phyloP scores from a whole-genome alignment of 768 basidiomycete genomes.

The Pisolithus marmoratus region DNA sequence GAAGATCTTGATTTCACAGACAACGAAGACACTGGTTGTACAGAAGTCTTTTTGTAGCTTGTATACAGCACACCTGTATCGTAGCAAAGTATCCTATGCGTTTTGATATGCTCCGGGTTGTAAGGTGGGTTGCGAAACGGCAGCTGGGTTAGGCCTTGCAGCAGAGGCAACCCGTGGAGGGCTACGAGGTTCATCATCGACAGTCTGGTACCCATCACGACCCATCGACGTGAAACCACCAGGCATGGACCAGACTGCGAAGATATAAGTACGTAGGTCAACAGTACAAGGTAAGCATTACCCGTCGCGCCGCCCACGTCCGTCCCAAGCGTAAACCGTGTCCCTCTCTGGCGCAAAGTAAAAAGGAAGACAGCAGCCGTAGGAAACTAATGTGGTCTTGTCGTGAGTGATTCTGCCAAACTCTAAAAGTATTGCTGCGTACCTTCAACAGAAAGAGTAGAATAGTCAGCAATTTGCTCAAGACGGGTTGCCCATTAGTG shows the following conservation, averaged over 20 bases:
- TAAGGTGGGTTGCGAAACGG: slow-evolving; percentile 12
- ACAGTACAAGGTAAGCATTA: slow-evolving; percentile 14
- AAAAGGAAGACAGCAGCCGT: slow-evolving; percentile 47
- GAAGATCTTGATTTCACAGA: slow-evolving; percentile 18
- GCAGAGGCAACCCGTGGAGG: slow-evolving; percentile 10
- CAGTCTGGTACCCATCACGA: slow-evolving; percentile 57
- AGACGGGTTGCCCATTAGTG: slow-evolving; percentile 46
- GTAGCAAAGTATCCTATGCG: slow-evolving; percentile 5
- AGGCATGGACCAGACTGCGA: slow-evolving; percentile 72
- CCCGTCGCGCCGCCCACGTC: slow-evolving; percentile 56
- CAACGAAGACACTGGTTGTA: not conserved
- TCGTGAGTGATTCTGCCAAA: not conserved
- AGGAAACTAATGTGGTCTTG: slow-evolving; percentile 37
- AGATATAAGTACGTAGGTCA: not conserved
- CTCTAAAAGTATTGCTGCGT: not conserved
- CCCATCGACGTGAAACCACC: slow-evolving; percentile 55
- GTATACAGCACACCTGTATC: not conserved
- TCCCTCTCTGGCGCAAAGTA: slow-evolving; percentile 54
- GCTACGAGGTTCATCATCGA: slow-evolving; percentile 40
- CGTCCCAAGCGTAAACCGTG: slow-evolving; percentile 45
- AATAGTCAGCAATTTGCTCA: slow-evolving; percentile 51
- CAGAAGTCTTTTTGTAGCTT: slow-evolving; percentile 1
- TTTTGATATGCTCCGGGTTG: slow-evolving; percentile 24
- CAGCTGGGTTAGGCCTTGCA: slow-evolving; percentile 8
- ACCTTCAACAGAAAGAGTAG: slow-evolving; percentile 59